Base-by-base conservation (phyloP, 192 early-diverging fungal genomes). In the Dispira parvispora region DNA sequence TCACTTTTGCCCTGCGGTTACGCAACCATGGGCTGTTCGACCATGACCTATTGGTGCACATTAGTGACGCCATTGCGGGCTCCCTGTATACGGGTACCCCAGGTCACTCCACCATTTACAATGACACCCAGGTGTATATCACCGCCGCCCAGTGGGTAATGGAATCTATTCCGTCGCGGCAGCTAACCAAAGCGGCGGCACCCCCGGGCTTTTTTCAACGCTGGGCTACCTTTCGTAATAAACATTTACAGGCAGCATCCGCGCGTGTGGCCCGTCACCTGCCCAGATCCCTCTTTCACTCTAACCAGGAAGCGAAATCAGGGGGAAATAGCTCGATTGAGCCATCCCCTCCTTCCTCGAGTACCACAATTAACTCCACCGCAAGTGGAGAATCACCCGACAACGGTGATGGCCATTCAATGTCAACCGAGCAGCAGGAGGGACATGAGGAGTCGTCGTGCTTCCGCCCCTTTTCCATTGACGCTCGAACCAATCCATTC, bases 21-120 rank as follows among this genome's bases (percentile, higher is more conserved):
- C 80, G 92, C 43, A 98, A 98, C 69, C 77, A 79, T 44, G 94
- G 92, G 21, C 65, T 94, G 3, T 81, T 80, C 14, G 96, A 98
- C 72, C 86, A 91, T 65, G 89, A 87, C 8, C 68, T 98, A 20
- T 65, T 94, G 42, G 80, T 91, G 13, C 88, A 95, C 63, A 72
- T 96, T 18, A 87, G 84, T 60, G 91, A 93, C 54, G 83, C 86
- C 3, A 65, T 98, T 6, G 88, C 85, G 8, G 95, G 95, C 26
- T 88, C 84, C 63, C 67, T 98, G 16, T 92, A 89, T 74, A 81
- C 84, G 3, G 82, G 83, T 32, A 89, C 87, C 45, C 86, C 87
- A 61, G 96, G 94, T 6, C 96, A 98, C 67, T 94, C 89, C 8
- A 88, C 90, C 13, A 76, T 98, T 28, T 98, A 98, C 64, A 91